Evolutionary conservation across 257 asterid genomes (phyloP).

Genomic region (Capsicum pubescens): DNA sequence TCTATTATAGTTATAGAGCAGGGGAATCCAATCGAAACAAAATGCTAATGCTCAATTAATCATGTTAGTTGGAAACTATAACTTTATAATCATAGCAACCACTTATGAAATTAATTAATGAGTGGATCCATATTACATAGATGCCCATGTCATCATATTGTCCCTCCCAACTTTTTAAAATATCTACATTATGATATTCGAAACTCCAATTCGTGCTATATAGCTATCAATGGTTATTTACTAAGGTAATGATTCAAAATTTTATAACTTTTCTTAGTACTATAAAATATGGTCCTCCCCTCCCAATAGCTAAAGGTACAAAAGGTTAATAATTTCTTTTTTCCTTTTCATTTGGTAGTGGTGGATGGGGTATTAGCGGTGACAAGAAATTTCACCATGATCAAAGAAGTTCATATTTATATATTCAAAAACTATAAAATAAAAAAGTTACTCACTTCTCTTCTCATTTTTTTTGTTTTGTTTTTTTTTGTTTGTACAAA

Average conservation of each 20-base stretch:
- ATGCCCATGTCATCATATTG: conserved; percentile 14
- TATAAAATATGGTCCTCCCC: conserved; percentile 15
- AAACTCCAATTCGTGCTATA: conserved; percentile 14
- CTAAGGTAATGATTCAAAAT: neutral
- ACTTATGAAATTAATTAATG: neutral
- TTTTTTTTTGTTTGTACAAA: conserved; percentile 28
- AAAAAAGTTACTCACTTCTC: neutral
- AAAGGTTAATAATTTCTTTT: neutral
- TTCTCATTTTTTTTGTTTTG: neutral
- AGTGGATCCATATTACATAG: neutral
- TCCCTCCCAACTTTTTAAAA: neutral
- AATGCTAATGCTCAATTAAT: neutral
- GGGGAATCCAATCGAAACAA: neutral
- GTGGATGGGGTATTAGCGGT: neutral
- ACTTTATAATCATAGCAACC: conserved; percentile 24
- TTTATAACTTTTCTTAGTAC: neutral
- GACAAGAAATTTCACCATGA: neutral
- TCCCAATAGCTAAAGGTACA: conserved; percentile 6
- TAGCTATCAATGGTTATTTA: conserved; percentile 15
- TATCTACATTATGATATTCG: neutral
- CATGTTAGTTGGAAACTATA: neutral
- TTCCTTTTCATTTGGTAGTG: conserved; percentile 13
- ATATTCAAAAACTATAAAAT: neutral
- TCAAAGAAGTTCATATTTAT: conserved; percentile 14
- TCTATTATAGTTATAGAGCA: neutral